Percentiles rank a stretch among this genome's conserved stretches.
These are phyloP conservation scores for Dioszegia hungarica DNA, from an alignment of 768 basidiomycete species.

Conservation along the genomic window DNA sequence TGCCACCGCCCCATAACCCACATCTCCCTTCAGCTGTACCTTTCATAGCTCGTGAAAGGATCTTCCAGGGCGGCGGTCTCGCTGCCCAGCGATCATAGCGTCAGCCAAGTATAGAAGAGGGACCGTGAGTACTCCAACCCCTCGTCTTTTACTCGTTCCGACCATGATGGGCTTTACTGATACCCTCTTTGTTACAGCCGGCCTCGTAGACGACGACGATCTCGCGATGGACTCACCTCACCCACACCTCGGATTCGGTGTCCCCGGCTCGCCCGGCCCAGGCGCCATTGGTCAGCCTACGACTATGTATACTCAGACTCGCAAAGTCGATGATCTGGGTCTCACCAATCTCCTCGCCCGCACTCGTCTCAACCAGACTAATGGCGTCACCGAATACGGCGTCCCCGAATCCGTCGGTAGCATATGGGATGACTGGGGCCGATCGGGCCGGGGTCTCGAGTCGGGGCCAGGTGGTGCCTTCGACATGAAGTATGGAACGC, in stretches of 20 bases:
- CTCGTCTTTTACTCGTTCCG: neutral
- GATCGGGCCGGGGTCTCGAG: neutral
- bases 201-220: slow-evolving; percentile 5
- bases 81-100: neutral
- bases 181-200: slow-evolving; percentile 5
- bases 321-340: slow-evolving; percentile 5
- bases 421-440: slow-evolving; percentile 3
- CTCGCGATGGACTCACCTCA: slow-evolving; percentile 6
- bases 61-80: neutral
- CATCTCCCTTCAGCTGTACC: neutral
- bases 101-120: neutral
- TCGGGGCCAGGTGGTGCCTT: neutral
- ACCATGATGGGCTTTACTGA: too few relatives aligned
- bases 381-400: neutral
- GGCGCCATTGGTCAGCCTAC: slow-evolving; percentile 3
- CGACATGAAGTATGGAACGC: neutral
- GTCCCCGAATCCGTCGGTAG: neutral
- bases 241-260: neutral
- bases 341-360: neutral
- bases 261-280: neutral
- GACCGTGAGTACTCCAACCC: neutral
- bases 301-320: neutral
- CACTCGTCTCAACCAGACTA: neutral
- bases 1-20: too few relatives aligned
- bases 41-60: neutral